phyloP scores from a whole-genome alignment of 257 asterid genomes.

The Lithospermum erythrorhizon region DNA sequence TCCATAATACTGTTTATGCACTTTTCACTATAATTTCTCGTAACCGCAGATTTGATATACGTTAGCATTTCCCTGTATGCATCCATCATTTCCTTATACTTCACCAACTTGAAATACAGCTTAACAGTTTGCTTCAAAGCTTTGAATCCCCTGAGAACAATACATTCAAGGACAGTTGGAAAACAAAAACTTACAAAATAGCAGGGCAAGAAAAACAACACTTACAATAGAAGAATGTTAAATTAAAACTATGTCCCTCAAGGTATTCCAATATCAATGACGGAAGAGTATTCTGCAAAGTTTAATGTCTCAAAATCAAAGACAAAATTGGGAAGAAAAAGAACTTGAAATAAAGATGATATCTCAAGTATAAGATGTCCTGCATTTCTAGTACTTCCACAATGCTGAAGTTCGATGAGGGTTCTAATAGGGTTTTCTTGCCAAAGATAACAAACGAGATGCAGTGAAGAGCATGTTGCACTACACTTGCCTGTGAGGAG shows the following conservation, averaged over 20 bases:
- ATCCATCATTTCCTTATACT: conserved; percentile 91
- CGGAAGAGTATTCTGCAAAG: too few relatives aligned
- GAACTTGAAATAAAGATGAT: neutral
- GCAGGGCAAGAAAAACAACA: neutral
- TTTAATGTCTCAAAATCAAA: too few relatives aligned
- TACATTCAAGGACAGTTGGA: neutral
- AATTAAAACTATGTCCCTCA: too few relatives aligned
- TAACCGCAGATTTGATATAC: conserved; percentile 88
- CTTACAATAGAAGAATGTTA: too few relatives aligned
- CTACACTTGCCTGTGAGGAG: too few relatives aligned
- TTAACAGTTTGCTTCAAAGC: conserved; percentile 96
- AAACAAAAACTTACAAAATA: neutral
- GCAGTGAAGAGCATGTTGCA: too few relatives aligned
- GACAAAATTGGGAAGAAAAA: neutral
- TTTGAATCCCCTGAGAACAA: conserved; percentile 81
- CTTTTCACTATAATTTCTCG: conserved; percentile 96
- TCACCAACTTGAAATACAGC: conserved; percentile 83
- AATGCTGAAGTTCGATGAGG: too few relatives aligned
- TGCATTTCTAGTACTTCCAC: too few relatives aligned
- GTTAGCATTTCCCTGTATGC: conserved; percentile 90
- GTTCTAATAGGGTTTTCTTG: too few relatives aligned
- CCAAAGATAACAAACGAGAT: too few relatives aligned
- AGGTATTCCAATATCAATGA: too few relatives aligned
- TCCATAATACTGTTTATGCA: conserved; percentile 96
- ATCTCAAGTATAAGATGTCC: too few relatives aligned